These are phyloP conservation scores for Pezicula neosporulosa DNA, from an alignment of 2,329 filamentous ascomycete genomes.

Conservation along the genomic window DNA sequence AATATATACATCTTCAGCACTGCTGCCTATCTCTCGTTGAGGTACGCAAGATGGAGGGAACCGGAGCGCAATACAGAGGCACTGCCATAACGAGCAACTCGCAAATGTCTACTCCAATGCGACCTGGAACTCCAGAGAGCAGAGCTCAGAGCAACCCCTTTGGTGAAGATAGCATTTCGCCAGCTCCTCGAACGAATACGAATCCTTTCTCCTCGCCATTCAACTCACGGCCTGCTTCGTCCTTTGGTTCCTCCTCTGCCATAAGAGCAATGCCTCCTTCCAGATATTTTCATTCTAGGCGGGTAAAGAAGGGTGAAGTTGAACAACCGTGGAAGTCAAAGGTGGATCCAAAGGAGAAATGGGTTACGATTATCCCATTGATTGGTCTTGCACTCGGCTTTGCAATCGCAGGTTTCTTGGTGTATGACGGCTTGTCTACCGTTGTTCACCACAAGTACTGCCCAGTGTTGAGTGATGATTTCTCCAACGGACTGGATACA, in stretches of 20 bases:
- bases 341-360: slow-evolving; percentile 76
- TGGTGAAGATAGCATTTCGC: slow-evolving; percentile 21
- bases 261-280: slow-evolving; percentile 20
- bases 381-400: slow-evolving; percentile 69
- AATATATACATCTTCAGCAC: too few species aligned
- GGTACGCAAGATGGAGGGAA: too few species aligned
- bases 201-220: slow-evolving; percentile 32
- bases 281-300: slow-evolving; percentile 28
- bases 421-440: slow-evolving; percentile 71
- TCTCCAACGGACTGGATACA: slow-evolving; percentile 46
- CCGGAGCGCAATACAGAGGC: slow-evolving; percentile 11
- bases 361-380: slow-evolving; percentile 77
- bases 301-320: slow-evolving; percentile 68
- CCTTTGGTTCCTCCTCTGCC: slow-evolving; percentile 36
- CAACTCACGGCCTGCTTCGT: slow-evolving; percentile 38
- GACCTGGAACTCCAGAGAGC: slow-evolving; percentile 34
- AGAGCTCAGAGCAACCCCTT: slow-evolving; percentile 20
- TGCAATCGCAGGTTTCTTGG: slow-evolving; percentile 62
- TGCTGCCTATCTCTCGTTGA: too few species aligned
- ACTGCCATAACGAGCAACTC: slow-evolving; percentile 8
- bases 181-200: slow-evolving; percentile 18
- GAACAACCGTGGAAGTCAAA: slow-evolving; percentile 77
- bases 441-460: slow-evolving; percentile 68
- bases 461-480: slow-evolving; percentile 47
- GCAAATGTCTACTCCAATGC: slow-evolving; percentile 27